These are phyloP conservation scores for Blastocystis sp. DNA, from an alignment of 352 stramenopile genomes.

Conservation along the genomic window DNA sequence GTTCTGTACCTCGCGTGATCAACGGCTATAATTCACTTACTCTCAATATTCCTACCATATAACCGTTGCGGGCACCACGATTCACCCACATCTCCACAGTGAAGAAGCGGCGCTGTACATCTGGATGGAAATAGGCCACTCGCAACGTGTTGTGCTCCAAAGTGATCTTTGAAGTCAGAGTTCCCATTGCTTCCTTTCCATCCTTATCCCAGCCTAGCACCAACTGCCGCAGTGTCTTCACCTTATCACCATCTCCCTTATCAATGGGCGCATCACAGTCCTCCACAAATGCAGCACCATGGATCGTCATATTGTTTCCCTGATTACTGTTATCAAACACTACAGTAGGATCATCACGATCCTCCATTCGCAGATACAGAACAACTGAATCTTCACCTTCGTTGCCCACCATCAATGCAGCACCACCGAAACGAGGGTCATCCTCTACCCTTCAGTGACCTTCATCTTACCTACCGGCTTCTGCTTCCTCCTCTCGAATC, in stretches of 20 bases:
- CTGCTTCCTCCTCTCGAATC: constrained; percentile 31
- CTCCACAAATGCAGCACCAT: constrained; percentile 25
- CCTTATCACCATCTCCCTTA: constrained; percentile 59
- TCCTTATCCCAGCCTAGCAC: constrained; percentile 59
- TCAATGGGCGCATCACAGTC: background rate
- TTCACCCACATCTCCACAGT: constrained; percentile 61
- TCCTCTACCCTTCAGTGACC: background rate
- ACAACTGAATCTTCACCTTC: constrained; percentile 57
- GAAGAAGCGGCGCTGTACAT: constrained; percentile 54
- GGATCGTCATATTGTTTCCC: constrained; percentile 55
- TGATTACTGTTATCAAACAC: constrained; percentile 56
- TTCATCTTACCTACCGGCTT: background rate
- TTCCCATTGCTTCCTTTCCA: constrained; percentile 48
- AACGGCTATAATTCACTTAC: constrained; percentile 4
- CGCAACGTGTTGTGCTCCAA: constrained; percentile 39
- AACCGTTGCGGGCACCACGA: constrained; percentile 27
- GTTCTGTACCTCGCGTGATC: constrained; percentile 30
- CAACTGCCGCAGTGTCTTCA: constrained; percentile 34
- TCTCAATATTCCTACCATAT: constrained; percentile 12
- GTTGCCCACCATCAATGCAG: constrained; percentile 56
- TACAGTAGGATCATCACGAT: background rate
- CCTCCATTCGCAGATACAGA: constrained; percentile 55
- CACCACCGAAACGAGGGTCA: constrained; percentile 44
- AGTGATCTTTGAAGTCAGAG: constrained; percentile 27
- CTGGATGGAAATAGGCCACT: constrained; percentile 53